These are phyloP conservation scores for Cordyceps tenuipes DNA, from an alignment of 2,329 filamentous ascomycete species.

Conservation along the genomic window DNA sequence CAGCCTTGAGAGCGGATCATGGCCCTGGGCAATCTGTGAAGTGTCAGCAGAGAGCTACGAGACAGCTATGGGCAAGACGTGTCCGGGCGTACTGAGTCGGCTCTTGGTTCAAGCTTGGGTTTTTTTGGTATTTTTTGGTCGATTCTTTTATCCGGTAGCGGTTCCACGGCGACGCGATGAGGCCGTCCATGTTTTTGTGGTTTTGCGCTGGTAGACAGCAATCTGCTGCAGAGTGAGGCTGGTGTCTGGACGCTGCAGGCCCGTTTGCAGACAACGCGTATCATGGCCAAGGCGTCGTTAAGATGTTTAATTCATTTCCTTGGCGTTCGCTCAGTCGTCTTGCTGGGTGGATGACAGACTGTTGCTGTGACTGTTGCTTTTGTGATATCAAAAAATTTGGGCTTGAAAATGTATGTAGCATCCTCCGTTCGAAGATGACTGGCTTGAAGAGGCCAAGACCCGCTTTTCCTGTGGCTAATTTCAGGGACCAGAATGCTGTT, in stretches of 20 bases:
- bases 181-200: not conserved
- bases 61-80: not conserved
- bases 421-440: not conserved
- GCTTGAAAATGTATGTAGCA: not conserved
- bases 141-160: not conserved
- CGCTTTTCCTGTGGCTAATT: not conserved
- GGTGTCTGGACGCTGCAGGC: not conserved
- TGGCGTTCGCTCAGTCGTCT: not conserved
- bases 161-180: not conserved
- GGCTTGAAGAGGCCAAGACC: not conserved
- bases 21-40: conserved; percentile 24
- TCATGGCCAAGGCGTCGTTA: not conserved
- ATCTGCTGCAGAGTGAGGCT: not conserved
- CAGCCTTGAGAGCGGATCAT: conserved; percentile 27
- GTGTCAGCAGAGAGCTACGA: not conserved
- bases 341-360: not conserved
- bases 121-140: not conserved
- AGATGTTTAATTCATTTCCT: conserved; percentile 5
- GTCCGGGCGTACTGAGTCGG: conserved; percentile 19
- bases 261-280: conserved; percentile 6
- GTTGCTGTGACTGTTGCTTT: not conserved
- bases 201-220: not conserved
- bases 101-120: conserved; percentile 3
- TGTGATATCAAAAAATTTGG: conserved; percentile 2
- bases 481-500: not conserved